A percentile compares a stretch with the other conserved stretches of the same genome.
Conservation (phyloP, 805 yeast genomes). For the Pichia exigua region DNA sequence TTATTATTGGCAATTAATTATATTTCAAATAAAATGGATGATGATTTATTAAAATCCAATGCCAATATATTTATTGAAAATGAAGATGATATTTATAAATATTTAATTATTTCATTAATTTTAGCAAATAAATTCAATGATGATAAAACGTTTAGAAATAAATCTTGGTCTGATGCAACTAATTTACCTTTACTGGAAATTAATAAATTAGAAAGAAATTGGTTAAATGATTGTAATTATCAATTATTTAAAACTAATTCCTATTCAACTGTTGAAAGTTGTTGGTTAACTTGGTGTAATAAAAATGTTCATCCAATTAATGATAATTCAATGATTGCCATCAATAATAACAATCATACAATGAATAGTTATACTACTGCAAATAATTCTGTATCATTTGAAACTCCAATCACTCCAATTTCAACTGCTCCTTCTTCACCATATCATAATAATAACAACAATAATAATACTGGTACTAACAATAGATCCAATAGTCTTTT, state of each 20-base stretch:
- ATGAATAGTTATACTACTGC: slow-evolving; percentile 11
- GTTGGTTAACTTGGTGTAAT: slow-evolving; percentile 32
- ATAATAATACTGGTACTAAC: neutral
- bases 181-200: slow-evolving; percentile 57
- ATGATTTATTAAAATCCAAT: slow-evolving; percentile 19
- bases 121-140: slow-evolving; percentile 92
- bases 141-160: slow-evolving; percentile 92
- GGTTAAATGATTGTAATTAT: slow-evolving; percentile 27
- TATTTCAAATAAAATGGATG: slow-evolving; percentile 48
- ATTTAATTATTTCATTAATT: slow-evolving; percentile 60
- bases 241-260: slow-evolving; percentile 27
- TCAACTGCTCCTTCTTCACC: slow-evolving; percentile 21
- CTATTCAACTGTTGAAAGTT: slow-evolving; percentile 27
- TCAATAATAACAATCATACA: too few relatives aligned
- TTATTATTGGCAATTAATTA: slow-evolving; percentile 74
- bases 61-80: slow-evolving; percentile 22
- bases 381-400: slow-evolving; percentile 16
- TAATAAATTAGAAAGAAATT: slow-evolving; percentile 60
- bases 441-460: neutral
- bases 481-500: neutral
- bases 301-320: slow-evolving; percentile 8
- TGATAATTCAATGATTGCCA: neutral
- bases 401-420: slow-evolving; percentile 20
- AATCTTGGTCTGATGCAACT: slow-evolving; percentile 95
- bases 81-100: slow-evolving; percentile 39